Evolutionary conservation across 441 rosid genomes (phyloP).

Genomic region (Erodium trifolium): DNA sequence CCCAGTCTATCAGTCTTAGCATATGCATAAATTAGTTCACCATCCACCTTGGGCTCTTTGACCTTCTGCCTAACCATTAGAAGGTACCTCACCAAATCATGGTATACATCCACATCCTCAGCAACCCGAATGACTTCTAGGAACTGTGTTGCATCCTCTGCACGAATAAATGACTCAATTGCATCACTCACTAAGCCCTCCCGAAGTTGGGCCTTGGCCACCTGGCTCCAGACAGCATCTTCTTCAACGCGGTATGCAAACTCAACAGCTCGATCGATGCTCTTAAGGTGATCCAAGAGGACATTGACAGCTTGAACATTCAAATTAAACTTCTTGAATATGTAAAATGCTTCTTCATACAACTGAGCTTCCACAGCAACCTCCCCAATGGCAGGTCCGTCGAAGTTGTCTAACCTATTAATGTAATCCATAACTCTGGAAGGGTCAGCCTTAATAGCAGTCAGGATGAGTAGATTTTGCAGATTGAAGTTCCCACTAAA

Average conservation of each 20-base stretch:
- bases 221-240: slow-evolving; percentile 97
- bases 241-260: slow-evolving; percentile 98
- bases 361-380: slow-evolving; percentile 93
- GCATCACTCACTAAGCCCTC: slow-evolving; percentile 96
- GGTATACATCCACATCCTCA: slow-evolving; percentile 82
- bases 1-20: slow-evolving; percentile 92
- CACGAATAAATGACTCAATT: slow-evolving; percentile 93
- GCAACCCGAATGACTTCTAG: slow-evolving; percentile 81
- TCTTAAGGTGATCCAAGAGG: slow-evolving; percentile 67
- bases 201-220: slow-evolving; percentile 92
- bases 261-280: slow-evolving; percentile 97
- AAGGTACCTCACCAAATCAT: slow-evolving; percentile 92
- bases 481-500: too few relatives aligned
- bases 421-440: slow-evolving; percentile 98
- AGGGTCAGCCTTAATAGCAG: slow-evolving; percentile 97
- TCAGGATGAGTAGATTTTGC: slow-evolving; percentile 48
- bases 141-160: slow-evolving; percentile 93
- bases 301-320: slow-evolving; percentile 95
- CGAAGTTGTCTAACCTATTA: slow-evolving; percentile 94
- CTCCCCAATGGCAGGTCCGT: slow-evolving; percentile 99
- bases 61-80: slow-evolving; percentile 95
- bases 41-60: slow-evolving; percentile 96
- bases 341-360: slow-evolving; percentile 87
- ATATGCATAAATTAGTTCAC: slow-evolving; percentile 97
- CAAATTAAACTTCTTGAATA: slow-evolving; percentile 93